A percentile compares a stretch with the other conserved stretches of the same genome.
Conservation (phyloP, 805 yeast species). For the Blastobotrys terrestris region DNA sequence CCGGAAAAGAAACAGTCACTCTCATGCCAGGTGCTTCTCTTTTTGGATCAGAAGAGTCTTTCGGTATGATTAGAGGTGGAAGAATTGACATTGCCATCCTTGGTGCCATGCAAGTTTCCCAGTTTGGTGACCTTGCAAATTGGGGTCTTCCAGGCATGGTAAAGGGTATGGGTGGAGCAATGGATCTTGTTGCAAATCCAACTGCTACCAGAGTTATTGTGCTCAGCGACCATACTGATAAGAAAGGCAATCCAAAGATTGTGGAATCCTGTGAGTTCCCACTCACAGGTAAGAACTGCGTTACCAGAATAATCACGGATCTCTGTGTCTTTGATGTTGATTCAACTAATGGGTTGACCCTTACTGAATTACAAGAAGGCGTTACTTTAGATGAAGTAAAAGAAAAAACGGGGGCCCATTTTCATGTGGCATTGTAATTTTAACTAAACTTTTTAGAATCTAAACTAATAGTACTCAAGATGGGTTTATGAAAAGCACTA, state of each 20-base stretch:
- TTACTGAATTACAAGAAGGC: constrained; percentile 39
- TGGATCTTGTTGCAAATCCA: constrained; percentile 47
- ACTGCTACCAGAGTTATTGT: constrained; percentile 41
- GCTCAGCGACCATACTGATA: constrained; percentile 43
- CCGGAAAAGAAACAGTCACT: constrained; percentile 48
- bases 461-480: no score
- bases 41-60: constrained; percentile 47
- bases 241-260: constrained; percentile 43
- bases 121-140: constrained; percentile 45
- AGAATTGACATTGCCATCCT: constrained; percentile 39
- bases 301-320: constrained; percentile 40
- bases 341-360: constrained; percentile 33
- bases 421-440: constrained; percentile 26
- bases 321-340: constrained; percentile 45
- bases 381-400: constrained; percentile 36
- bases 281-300: constrained; percentile 42
- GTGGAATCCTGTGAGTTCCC: constrained; percentile 41
- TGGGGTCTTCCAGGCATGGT: constrained; percentile 49
- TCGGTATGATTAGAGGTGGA: constrained; percentile 45
- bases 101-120: constrained; percentile 47
- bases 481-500: no score
- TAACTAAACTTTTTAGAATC: no score
- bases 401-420: constrained; percentile 38
- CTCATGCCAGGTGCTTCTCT: constrained; percentile 40
- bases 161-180: constrained; percentile 53